phyloP scores from a whole-genome alignment of 2,329 filamentous ascomycete genomes.

The Tolypocladium amazonense region DNA sequence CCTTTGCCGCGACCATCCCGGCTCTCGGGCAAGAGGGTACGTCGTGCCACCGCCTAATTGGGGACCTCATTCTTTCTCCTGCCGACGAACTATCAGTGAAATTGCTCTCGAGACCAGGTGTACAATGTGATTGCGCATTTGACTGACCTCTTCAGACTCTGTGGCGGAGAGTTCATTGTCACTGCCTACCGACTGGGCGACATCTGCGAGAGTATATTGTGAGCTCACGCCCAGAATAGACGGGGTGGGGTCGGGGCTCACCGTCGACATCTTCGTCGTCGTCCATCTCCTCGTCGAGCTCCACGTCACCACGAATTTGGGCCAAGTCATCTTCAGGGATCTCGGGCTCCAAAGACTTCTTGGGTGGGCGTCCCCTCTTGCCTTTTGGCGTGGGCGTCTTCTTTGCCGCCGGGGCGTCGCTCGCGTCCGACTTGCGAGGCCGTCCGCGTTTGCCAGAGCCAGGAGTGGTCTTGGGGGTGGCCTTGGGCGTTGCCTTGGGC shows the following conservation, averaged over 20 bases:
- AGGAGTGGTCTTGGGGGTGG: slow-evolving; percentile 3
- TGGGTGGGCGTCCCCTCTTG: background rate
- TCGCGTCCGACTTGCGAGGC: slow-evolving; percentile 16
- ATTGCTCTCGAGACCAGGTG: slow-evolving; percentile 10
- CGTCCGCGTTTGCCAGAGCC: slow-evolving; percentile 15
- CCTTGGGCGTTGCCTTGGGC: too few species aligned
- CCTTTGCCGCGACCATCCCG: background rate
- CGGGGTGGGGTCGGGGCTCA: background rate
- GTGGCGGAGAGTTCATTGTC: background rate
- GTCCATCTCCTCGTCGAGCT: slow-evolving; percentile 1
- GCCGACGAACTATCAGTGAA: slow-evolving; percentile 13
- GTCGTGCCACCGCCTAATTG: background rate
- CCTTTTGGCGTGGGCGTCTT: slow-evolving; percentile 4
- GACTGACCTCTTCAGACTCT: slow-evolving; percentile 16
- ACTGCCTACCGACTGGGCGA: background rate
- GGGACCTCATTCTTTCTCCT: slow-evolving; percentile 8
- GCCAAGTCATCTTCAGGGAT: slow-evolving; percentile 14
- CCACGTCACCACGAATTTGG: slow-evolving; percentile 9
- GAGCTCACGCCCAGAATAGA: background rate
- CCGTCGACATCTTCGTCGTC: background rate
- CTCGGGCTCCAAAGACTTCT: slow-evolving; percentile 4
- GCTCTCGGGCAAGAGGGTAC: background rate
- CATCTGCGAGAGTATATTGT: background rate
- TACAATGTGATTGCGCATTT: slow-evolving; percentile 7
- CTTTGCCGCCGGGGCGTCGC: slow-evolving; percentile 3